These are phyloP conservation scores for Annona squamosa DNA, from an alignment of 164 flowering plant genomes.

Conservation along the genomic window DNA sequence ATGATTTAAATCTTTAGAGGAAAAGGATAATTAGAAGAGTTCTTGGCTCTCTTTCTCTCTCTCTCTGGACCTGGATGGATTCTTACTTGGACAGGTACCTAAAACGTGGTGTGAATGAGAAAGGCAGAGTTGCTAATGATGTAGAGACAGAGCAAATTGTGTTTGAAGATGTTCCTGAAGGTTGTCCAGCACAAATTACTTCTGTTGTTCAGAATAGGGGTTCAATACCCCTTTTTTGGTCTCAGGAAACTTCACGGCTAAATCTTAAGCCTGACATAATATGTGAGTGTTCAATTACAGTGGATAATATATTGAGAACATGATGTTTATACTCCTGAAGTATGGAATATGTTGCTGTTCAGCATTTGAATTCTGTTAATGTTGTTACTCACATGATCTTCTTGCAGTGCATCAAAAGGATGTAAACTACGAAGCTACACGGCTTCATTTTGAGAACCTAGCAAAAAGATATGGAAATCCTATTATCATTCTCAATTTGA, in stretches of 20 bases:
- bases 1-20: background rate
- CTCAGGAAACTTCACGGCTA: slow-evolving; percentile 90
- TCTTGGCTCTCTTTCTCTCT: too few species aligned
- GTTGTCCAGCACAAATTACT: slow-evolving; percentile 52
- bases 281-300: slow-evolving; percentile 35
- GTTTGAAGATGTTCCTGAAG: slow-evolving; percentile 61
- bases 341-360: background rate
- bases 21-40: too few species aligned
- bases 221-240: slow-evolving; percentile 98
- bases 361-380: background rate
- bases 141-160: slow-evolving; percentile 99
- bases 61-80: background rate
- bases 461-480: slow-evolving; percentile 88
- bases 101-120: slow-evolving; percentile 93
- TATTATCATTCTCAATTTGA: slow-evolving; percentile 76
- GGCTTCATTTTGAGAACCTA: slow-evolving; percentile 90
- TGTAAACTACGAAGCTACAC: slow-evolving; percentile 64
- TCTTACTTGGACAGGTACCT: slow-evolving; percentile 45
- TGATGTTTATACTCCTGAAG: background rate
- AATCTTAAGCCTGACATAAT: slow-evolving; percentile 80
- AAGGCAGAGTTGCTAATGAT: slow-evolving; percentile 96
- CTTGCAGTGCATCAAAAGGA: slow-evolving; percentile 79
- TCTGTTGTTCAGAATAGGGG: slow-evolving; percentile 93
- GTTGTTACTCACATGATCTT: slow-evolving; percentile 10
- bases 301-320: background rate